Percentiles rank a stretch among this genome's conserved stretches.
phyloP scores from a whole-genome alignment of 2,329 filamentous ascomycete species.

The Aspergillus aculeatinus region DNA sequence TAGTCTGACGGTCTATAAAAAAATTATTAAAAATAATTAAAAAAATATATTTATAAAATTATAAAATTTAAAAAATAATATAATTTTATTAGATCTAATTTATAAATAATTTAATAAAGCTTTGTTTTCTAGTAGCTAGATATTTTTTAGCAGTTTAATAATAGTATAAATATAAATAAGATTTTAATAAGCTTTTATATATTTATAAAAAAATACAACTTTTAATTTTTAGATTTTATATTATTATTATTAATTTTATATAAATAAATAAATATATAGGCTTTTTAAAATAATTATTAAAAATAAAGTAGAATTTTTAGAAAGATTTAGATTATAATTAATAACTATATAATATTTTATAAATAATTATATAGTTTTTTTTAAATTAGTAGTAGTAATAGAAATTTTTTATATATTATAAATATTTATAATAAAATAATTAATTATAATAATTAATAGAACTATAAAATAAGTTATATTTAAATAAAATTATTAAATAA shows the following conservation, averaged over 20 bases:
- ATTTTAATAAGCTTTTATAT: too few relatives aligned
- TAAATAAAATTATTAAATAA: background rate
- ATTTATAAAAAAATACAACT: too few relatives aligned
- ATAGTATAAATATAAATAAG: background rate
- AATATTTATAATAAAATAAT: background rate
- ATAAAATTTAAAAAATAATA: background rate
- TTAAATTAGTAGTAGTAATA: background rate
- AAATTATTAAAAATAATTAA: background rate
- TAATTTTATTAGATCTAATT: background rate
- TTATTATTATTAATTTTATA: background rate
- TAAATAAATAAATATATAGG: background rate
- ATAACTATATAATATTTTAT: background rate
- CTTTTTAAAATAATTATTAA: background rate
- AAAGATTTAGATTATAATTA: background rate
- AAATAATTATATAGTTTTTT: background rate
- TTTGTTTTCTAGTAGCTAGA: background rate
- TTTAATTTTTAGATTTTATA: background rate
- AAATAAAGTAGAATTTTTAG: background rate
- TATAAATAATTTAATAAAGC: background rate
- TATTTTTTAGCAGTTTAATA: background rate
- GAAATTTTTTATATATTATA: background rate
- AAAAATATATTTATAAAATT: background rate
- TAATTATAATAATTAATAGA: background rate
- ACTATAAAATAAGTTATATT: background rate
- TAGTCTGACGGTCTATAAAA: background rate